Percentiles rank a stretch among this genome's conserved stretches.
These are phyloP conservation scores for Zygnema circumcarinatum DNA, from an alignment of 139 green algal species.

Conservation along the genomic window DNA sequence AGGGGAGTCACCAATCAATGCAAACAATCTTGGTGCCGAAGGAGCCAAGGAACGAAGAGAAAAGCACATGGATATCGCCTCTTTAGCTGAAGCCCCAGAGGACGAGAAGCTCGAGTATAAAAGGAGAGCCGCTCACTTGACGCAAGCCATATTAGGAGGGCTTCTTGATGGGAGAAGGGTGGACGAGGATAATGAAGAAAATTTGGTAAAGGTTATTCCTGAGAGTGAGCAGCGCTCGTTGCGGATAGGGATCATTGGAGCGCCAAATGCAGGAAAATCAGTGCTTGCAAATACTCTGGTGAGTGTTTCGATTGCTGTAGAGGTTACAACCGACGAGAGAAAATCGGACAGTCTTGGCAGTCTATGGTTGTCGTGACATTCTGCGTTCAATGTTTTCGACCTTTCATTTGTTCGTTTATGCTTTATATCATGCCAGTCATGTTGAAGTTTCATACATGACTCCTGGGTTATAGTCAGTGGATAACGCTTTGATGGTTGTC, in stretches of 20 bases:
- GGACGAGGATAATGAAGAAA: not conserved
- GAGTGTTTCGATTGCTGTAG: too few relatives aligned
- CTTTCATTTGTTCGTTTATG: too few relatives aligned
- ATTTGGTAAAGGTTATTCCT: constrained; percentile 12
- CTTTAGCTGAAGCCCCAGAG: not conserved
- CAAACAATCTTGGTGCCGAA: too few relatives aligned
- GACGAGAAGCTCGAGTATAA: not conserved
- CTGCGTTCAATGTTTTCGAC: too few relatives aligned
- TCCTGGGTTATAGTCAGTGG: too few relatives aligned
- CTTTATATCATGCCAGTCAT: too few relatives aligned
- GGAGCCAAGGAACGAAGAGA: constrained; percentile 13
- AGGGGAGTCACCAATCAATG: not conserved
- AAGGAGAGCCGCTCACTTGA: constrained; percentile 1
- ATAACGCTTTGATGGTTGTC: too few relatives aligned
- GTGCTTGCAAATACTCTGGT: constrained; percentile 56
- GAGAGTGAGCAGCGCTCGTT: constrained; percentile 50
- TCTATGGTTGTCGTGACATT: too few relatives aligned
- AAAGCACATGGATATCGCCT: not conserved
- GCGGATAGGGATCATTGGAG: constrained; percentile 57
- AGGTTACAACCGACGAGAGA: too few relatives aligned
- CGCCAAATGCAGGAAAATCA: constrained; percentile 62
- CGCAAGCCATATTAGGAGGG: not conserved
- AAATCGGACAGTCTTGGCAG: too few relatives aligned
- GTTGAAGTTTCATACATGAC: too few relatives aligned
- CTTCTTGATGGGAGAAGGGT: not conserved